Base-by-base conservation (phyloP, 495 filamentous ascomycete species). In the Podospora pseudopauciseta region DNA sequence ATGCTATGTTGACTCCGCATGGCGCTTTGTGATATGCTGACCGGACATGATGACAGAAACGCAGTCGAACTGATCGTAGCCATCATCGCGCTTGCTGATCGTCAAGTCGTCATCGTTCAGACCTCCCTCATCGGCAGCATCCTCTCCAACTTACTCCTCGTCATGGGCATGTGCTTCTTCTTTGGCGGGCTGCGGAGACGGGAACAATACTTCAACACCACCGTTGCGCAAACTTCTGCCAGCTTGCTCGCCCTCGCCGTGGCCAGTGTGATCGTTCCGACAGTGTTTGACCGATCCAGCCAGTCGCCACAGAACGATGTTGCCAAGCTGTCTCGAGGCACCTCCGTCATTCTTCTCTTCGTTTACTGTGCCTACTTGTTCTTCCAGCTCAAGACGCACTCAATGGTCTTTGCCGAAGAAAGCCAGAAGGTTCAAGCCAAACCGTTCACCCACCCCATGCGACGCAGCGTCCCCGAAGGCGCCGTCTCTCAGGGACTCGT, bases 131-230 rank as follows among this genome's bases (percentile, higher is more conserved):
- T 97, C 68, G 94, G 94, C 30, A 91, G 88, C 76, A 97, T 97
- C 76, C 80, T 97, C 19, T 97, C 93, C 19, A 97, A 97, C 75
- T 78, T 97, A 63, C 89, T 97, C 5, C 85, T 97, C 20, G 94
- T 97, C 49, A 82, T 97, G 81, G 94, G 94, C 19, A 94, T 95
- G 90, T 93, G 89, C 75, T 97, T 97, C 83, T 92, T 96, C 80
- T 90, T 90, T 63, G 93, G 94, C 34, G 94, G 94, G 32, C 76
- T 95, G 60, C 87, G 90, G 61, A 88, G 94, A 23, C 69, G 86
- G 34, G 90, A 97, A 73, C 94, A 97, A 71, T 88, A 87, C 76
- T 97, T 97, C 85, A 97, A 97, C 80, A 87, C 91, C 2, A 91
- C 90, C 2, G 93, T 97, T n/a, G 94, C 94, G 1, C 92, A 96